Evolutionary conservation across 2,329 filamentous ascomycete species (phyloP).

Genomic region (Ophiostoma montium): DNA sequence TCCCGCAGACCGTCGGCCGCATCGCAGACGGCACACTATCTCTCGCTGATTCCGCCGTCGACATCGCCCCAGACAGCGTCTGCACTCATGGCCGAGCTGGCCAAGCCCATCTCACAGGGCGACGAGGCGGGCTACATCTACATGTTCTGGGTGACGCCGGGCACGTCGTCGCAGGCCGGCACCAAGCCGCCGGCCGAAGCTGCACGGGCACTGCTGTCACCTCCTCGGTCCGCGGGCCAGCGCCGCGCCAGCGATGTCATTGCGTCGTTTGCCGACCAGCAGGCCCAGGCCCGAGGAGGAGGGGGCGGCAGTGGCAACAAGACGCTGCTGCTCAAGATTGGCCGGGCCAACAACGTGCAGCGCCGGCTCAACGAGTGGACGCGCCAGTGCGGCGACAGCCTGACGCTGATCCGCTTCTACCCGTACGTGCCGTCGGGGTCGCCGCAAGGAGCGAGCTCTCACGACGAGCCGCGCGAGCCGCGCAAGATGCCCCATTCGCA

Average conservation of each 20-base stretch:
- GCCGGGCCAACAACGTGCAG: constrained; percentile 67
- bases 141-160: constrained; percentile 90
- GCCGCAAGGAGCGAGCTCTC: neutral
- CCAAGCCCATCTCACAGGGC: constrained; percentile 54
- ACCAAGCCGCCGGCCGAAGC: constrained; percentile 42
- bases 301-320: constrained; percentile 5
- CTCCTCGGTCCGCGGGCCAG: constrained; percentile 25
- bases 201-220: constrained; percentile 43
- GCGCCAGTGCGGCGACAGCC: constrained; percentile 77
- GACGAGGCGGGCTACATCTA: constrained; percentile 92
- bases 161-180: constrained; percentile 36
- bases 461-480: constrained; percentile 30
- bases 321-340: constrained; percentile 44
- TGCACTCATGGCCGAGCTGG: constrained; percentile 60
- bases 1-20: constrained; percentile 16
- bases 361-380: constrained; percentile 86
- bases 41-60: constrained; percentile 55
- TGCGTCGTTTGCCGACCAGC: constrained; percentile 30
- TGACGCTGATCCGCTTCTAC: constrained; percentile 83
- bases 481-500: constrained; percentile 74
- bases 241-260: constrained; percentile 42
- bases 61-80: constrained; percentile 56
- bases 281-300: neutral
- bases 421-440: constrained; percentile 50
- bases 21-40: constrained; percentile 30